These are phyloP conservation scores for Elsinoe perseae DNA, from an alignment of 2,329 filamentous ascomycete species.

Conservation along the genomic window DNA sequence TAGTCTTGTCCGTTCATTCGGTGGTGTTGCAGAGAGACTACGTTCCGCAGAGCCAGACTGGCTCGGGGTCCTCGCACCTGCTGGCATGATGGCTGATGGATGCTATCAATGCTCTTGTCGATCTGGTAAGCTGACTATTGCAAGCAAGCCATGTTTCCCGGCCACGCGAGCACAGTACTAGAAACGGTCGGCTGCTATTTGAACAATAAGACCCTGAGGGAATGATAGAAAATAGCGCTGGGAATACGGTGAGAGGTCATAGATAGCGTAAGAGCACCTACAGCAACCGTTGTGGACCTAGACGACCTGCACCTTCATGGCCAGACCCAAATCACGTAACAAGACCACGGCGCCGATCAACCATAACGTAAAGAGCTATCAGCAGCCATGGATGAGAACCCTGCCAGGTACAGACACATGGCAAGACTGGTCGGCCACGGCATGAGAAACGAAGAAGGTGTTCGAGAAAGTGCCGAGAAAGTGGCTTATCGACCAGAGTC, in stretches of 20 bases:
- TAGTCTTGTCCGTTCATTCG: conserved; percentile 38
- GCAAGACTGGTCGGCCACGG: neutral
- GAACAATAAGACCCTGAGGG: neutral
- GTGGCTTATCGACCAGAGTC: conserved; percentile 5
- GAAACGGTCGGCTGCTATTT: neutral
- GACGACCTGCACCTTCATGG: neutral
- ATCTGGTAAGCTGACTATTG: neutral
- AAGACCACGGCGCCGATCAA: neutral
- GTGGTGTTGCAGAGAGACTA: conserved; percentile 19
- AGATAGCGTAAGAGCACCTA: conserved; percentile 9
- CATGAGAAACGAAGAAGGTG: neutral
- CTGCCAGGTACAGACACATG: neutral
- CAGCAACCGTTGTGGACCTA: conserved; percentile 2
- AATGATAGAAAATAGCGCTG: neutral
- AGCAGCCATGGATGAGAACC: neutral
- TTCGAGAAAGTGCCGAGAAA: conserved; percentile 1
- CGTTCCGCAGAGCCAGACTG: neutral
- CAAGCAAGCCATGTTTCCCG: neutral
- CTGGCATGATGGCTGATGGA: neutral
- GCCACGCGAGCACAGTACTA: neutral
- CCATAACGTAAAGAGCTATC: conserved; percentile 9
- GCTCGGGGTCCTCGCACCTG: neutral
- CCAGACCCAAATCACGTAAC: conserved; percentile 10
- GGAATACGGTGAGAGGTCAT: conserved; percentile 2
- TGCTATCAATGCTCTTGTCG: neutral